Evolutionary conservation across 495 filamentous ascomycete genomes (phyloP).

Genomic region (Penicillium simplicissimum): DNA sequence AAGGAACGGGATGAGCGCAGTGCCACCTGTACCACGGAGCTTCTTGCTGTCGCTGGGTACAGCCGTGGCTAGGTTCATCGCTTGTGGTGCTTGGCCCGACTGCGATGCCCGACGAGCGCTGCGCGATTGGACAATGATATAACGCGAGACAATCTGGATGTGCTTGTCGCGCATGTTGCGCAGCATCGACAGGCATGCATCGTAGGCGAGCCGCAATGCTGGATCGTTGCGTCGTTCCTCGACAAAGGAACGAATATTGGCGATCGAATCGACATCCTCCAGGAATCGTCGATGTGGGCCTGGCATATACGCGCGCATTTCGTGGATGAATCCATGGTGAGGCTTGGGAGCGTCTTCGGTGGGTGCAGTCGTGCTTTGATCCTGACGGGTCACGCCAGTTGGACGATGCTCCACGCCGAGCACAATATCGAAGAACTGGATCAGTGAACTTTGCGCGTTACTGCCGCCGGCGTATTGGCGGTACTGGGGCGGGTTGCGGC

Average conservation of each 20-base stretch:
- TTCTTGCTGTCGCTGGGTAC: conserved; percentile 51
- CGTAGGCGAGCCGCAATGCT: conserved; percentile 75
- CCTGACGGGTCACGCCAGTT: conserved; percentile 67
- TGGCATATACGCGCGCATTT: conserved; percentile 98
- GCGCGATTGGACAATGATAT: conserved; percentile 75
- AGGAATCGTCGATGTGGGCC: conserved; percentile 88
- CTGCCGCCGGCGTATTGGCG: conserved; percentile 85
- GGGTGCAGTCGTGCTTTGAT: conserved; percentile 10
- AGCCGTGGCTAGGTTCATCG: conserved; percentile 67
- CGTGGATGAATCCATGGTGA: conserved; percentile 87
- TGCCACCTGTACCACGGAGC: conserved; percentile 88
- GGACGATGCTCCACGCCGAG: conserved; percentile 89
- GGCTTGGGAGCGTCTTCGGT: conserved; percentile 20
- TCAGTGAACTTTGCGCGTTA: conserved; percentile 92
- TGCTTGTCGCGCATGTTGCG: conserved; percentile 90
- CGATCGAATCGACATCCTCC: conserved; percentile 71
- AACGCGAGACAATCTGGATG: conserved; percentile 93
- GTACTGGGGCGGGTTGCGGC: conserved; percentile 62
- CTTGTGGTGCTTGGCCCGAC: conserved; percentile 43
- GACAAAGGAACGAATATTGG: conserved; percentile 89
- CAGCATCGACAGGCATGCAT: conserved; percentile 89
- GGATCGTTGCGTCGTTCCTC: conserved; percentile 60
- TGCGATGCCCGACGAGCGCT: conserved; percentile 52
- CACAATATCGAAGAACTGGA: conserved; percentile 94
- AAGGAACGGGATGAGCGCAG: conserved; percentile 87